Evolutionary conservation across 1,139 yeast genomes (phyloP), one percentile per base, ranked within the genome.

Genomic region (Saccharomyces hybrid): DNA sequence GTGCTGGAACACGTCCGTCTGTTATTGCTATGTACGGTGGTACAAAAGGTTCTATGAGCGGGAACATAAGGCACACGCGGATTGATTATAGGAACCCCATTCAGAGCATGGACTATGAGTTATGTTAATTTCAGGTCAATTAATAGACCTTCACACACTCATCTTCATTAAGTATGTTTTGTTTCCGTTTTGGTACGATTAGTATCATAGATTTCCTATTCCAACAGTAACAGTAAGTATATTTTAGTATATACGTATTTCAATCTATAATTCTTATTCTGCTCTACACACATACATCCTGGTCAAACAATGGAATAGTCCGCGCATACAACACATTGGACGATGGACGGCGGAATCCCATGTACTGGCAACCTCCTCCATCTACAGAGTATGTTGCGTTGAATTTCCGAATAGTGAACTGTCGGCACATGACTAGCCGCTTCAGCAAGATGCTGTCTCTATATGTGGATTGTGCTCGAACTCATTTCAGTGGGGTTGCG

Each of bases 361-460:
- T 16, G 81, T 71, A 2, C 79, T 75, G 1, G 95, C 85, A 2
- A 87, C 75, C 1, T 84, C 69, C 0, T 96, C 96, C 50, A 87
- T 71, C 46, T 86, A 73, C 50, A 80, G 75, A 11, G 77, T 73
- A 55, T 79, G 76, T 57, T 84, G 80, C 0, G 91, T 77, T 28
- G 31, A 28, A 28, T 28, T 28, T 28, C 31, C 9, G 31, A 28
- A 28, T 28, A 28, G 12, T 28, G 31, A 6, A 28, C 31, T 28
- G 31, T 28, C 31, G 9, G 31, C 31, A 28, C 8, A 28, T 12
- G 31, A 28, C 31, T 28, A 28, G 31, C 9, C 9, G 31, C 31
- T 28, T 28, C 31, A 28, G 31, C 31, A 28, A 28, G 31, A 28
- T 28, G 31, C 31, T 28, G 31, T 28, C 31, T 28, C 31, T 28